Percentiles rank a stretch among this genome's conserved stretches.
phyloP scores from a whole-genome alignment of 306 rosid species.

The Astragalus glycyphyllos region DNA sequence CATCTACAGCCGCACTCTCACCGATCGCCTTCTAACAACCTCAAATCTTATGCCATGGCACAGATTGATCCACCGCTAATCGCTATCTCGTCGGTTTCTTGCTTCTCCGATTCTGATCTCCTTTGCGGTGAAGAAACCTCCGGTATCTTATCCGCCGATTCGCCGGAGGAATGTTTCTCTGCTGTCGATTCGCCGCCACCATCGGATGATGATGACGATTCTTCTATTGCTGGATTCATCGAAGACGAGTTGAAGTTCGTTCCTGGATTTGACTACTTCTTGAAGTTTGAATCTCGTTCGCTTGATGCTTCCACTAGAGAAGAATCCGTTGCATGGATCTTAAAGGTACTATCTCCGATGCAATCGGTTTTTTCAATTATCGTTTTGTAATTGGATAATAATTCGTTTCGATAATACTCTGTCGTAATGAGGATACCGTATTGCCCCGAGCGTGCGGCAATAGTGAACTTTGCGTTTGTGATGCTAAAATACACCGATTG shows the following conservation, averaged over 20 bases:
- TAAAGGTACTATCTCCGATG: slow-evolving; percentile 63
- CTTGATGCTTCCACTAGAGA: slow-evolving; percentile 77
- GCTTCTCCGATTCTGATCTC: slow-evolving; percentile 71
- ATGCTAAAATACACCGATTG: slow-evolving; percentile 36
- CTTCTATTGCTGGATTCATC: slow-evolving; percentile 77
- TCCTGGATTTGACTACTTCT: slow-evolving; percentile 75
- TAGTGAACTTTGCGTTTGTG: not conserved
- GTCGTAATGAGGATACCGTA: slow-evolving; percentile 41
- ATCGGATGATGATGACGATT: slow-evolving; percentile 64
- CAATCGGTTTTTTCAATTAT: not conserved
- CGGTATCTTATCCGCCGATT: slow-evolving; percentile 64
- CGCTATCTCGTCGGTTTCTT: slow-evolving; percentile 80
- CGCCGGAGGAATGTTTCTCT: slow-evolving; percentile 71
- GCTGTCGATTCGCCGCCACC: slow-evolving; percentile 55
- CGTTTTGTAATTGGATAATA: slow-evolving; percentile 17
- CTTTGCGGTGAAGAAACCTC: slow-evolving; percentile 81
- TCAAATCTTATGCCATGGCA: slow-evolving; percentile 45
- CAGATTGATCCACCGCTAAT: slow-evolving; percentile 62
- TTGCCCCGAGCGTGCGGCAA: slow-evolving; percentile 38
- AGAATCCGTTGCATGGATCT: slow-evolving; percentile 95
- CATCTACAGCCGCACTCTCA: slow-evolving; percentile 38
- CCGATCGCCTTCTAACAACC: slow-evolving; percentile 44
- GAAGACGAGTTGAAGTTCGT: slow-evolving; percentile 81
- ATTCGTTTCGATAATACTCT: too few relatives aligned
- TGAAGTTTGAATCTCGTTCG: slow-evolving; percentile 64